These are phyloP conservation scores for Cladophialophora exuberans DNA, from an alignment of 2,329 filamentous ascomycete species.

Conservation along the genomic window DNA sequence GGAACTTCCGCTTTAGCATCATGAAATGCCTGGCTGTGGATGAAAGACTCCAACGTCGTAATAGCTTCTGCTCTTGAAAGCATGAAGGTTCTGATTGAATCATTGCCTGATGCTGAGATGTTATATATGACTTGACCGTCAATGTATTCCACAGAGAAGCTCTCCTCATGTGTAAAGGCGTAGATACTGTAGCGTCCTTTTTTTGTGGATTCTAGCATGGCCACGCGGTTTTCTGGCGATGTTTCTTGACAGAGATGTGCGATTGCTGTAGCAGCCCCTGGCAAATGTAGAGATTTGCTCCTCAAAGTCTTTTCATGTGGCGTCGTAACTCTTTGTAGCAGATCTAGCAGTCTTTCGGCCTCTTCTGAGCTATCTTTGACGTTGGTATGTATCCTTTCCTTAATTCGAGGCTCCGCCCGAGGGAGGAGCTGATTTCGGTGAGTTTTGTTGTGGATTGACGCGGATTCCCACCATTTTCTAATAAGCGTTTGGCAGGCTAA, in stretches of 20 bases:
- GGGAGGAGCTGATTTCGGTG: not conserved
- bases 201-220: slow-evolving; percentile 43
- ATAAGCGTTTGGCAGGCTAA: slow-evolving; percentile 66
- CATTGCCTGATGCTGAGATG: not conserved
- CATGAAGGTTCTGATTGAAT: not conserved
- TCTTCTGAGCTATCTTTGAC: no score
- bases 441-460: slow-evolving; percentile 61
- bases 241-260: slow-evolving; percentile 18
- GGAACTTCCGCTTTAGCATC: slow-evolving; percentile 43
- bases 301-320: slow-evolving; percentile 1
- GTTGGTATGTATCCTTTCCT: no score
- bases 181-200: slow-evolving; percentile 73
- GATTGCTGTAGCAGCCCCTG: slow-evolving; percentile 32
- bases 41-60: slow-evolving; percentile 15
- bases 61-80: slow-evolving; percentile 13
- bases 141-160: slow-evolving; percentile 61
- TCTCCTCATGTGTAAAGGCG: slow-evolving; percentile 63
- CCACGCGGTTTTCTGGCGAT: slow-evolving; percentile 23
- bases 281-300: not conserved
- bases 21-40: slow-evolving; percentile 12
- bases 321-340: slow-evolving; percentile 4
- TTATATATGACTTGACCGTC: not conserved
- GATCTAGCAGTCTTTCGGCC: not conserved
- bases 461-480: slow-evolving; percentile 73
- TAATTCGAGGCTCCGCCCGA: no score